Conservation (phyloP, 352 stramenopile species). For the Sclerospora graminicola region DNA sequence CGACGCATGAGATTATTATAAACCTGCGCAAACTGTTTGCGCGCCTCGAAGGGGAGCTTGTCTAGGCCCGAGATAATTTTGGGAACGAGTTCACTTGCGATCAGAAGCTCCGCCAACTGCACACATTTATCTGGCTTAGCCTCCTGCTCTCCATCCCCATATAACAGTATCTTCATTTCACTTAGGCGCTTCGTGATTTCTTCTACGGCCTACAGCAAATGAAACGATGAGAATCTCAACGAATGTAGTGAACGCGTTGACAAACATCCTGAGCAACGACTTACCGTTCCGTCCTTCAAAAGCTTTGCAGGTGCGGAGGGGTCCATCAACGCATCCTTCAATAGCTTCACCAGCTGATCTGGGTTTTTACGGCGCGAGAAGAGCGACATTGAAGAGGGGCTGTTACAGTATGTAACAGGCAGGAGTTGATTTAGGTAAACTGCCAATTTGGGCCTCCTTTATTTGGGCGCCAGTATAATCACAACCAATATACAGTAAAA, state of each 20-base stretch:
- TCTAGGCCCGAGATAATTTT: conserved; percentile 55
- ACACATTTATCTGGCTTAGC: conserved; percentile 68
- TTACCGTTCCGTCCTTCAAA: conserved; percentile 51
- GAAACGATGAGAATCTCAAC: neutral
- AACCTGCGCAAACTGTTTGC: conserved; percentile 80
- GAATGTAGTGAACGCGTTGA: neutral
- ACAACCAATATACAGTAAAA: too few relatives aligned
- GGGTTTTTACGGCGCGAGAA: conserved; percentile 73
- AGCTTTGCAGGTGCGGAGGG: conserved; percentile 37
- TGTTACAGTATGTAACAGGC: too few relatives aligned
- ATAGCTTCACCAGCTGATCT: conserved; percentile 72
- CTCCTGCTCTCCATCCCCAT: conserved; percentile 57
- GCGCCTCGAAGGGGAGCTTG: conserved; percentile 78
- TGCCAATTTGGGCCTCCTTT: too few relatives aligned
- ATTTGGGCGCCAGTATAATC: too few relatives aligned
- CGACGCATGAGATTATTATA: conserved; percentile 87
- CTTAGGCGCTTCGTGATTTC: conserved; percentile 74
- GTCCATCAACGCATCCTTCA: conserved; percentile 59
- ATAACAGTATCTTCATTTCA: conserved; percentile 22
- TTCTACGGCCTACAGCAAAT: conserved; percentile 28
- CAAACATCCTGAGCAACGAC: neutral
- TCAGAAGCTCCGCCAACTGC: conserved; percentile 69
- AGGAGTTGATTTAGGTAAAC: too few relatives aligned
- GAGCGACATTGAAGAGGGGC: conserved; percentile 34
- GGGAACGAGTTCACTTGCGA: conserved; percentile 53